Base-by-base conservation (phyloP, 768 basidiomycete species). In the Serendipita indica region DNA sequence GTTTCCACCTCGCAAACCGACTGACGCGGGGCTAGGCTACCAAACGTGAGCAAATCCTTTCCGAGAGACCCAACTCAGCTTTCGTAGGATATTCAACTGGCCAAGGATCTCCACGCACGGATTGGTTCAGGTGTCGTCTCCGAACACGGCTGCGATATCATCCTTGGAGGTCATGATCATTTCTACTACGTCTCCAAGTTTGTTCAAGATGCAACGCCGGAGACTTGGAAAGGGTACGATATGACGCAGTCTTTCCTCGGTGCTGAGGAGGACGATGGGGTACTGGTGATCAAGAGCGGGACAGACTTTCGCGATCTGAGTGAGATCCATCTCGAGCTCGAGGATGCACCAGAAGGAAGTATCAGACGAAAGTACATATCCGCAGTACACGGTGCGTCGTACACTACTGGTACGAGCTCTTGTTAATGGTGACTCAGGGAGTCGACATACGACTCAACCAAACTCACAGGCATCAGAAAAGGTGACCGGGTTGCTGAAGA, bases 131-230 rank as follows among this genome's bases (percentile, higher is more conserved):
- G 59, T 1, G 74, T 84, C 39, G 71, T 71, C 18, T 67, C 70
- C 39, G 67, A 73, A 45, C 89, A 94, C 62, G 91, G 91, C 3
- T 83, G 83, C 1, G 91, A 93, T 65, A 70, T 92, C 25, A 69
- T 93, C 37, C 76, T 93, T 2, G 91, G 91, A 3, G 91, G 91
- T 1, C 91, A 94, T 64, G 91, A 94, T 66, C 91, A 94, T 62
- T 71, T 85, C 2, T 89, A 88, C 70, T 89, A 79, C 66, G 76
- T 79, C 39, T 79, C 83, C 33, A 79, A 75, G 63, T 88, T 85
- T 7, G 77, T 80, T 14, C 75, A 72, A 37, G 30, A 30, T 27
- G 49, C 20, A 25, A 27, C 16, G 7, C 5, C 41, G 5, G 39
- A 61, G 32, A 67, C 72, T 3, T 89, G 86, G 86, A 79, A 84